Base-by-base conservation (phyloP, 2,329 filamentous ascomycete species). In the Phialophora verrucosa region DNA sequence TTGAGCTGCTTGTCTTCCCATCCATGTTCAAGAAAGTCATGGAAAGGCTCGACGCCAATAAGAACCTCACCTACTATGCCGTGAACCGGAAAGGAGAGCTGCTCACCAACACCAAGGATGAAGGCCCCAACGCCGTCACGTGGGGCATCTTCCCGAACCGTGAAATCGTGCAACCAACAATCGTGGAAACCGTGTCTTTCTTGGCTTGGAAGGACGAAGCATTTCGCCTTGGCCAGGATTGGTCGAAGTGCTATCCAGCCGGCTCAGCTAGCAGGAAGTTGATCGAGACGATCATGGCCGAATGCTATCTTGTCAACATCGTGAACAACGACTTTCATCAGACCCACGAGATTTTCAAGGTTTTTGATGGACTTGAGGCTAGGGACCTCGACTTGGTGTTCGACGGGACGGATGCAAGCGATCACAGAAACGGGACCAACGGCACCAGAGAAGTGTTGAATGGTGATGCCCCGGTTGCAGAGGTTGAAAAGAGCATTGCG, bases 141-240 rank as follows among this genome's bases (percentile, higher is more conserved):
- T 99, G 95, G 95, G 95, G 95, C 79, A 96, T 99, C 38, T 99
- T 98, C 82, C 94, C 95, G 0, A 95, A 95, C 65, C 96, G 98
- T 78, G 95, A 99, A 79, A 97, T 99, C 76, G 93, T 99, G n/a
- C 95, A 99, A 79, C 95, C 95, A 14, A 99, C 95, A n/a, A 97
- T 99, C 74, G 95, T 99, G 60, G 95, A 99, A 81, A 96, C 92
- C 20, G 90, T 99, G 77, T 96, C 92, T 77, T 99, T 99, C 85
- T 83, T 99, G 62, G 95, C 95, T 2, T 99, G 95, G 95, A 96
- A 96, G 80, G 95, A 99, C 73, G 95, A 99, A 80, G 96, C 96
- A 17, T 99, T 93, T 83, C 88, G 91, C 68, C 85, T 99, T 10
- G 95, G 95, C 62, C 86, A 90, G 65, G 93, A 99, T 76, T 99